A percentile compares a stretch with the other conserved stretches of the same genome.
Evolutionary conservation across 2,329 filamentous ascomycete genomes (phyloP).

Genomic region (Lasiodiplodia gonubiensis): DNA sequence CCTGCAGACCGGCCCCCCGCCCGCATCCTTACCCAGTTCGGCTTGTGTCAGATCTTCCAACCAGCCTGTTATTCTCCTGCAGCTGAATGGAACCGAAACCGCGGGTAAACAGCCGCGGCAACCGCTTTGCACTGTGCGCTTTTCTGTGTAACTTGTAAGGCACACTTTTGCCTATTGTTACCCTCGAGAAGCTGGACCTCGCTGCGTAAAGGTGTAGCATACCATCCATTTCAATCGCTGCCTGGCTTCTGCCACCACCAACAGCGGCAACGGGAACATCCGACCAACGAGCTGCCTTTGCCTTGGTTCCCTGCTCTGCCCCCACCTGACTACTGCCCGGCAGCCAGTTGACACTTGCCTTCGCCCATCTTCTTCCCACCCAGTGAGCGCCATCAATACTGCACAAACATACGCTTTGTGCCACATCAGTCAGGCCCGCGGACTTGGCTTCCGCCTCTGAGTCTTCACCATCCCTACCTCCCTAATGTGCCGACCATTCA

Average conservation of each 20-base stretch:
- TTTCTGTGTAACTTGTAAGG: not conserved
- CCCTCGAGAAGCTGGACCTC: not conserved
- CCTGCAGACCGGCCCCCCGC: constrained; percentile 3
- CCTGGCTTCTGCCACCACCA: constrained; percentile 15
- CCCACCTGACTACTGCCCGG: not conserved
- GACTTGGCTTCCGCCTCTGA: not conserved
- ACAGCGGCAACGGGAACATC: constrained; percentile 1
- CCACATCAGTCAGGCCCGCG: not conserved
- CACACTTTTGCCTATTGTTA: not conserved
- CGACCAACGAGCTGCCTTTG: not conserved
- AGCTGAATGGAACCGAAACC: not conserved
- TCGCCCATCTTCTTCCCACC: not conserved
- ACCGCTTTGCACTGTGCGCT: not conserved
- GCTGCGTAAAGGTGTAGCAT: not conserved
- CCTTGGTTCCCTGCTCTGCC: not conserved
- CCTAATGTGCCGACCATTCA: not conserved
- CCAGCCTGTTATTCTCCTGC: not conserved
- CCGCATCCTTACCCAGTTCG: not conserved
- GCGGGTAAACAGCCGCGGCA: not conserved
- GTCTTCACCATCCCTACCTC: not conserved
- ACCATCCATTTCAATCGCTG: not conserved
- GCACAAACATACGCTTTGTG: not conserved
- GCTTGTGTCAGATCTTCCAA: not conserved
- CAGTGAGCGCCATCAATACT: constrained; percentile 14
- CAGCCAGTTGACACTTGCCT: not conserved